phyloP scores from a whole-genome alignment of 768 basidiomycete species.

The Naganishia onofrii region DNA sequence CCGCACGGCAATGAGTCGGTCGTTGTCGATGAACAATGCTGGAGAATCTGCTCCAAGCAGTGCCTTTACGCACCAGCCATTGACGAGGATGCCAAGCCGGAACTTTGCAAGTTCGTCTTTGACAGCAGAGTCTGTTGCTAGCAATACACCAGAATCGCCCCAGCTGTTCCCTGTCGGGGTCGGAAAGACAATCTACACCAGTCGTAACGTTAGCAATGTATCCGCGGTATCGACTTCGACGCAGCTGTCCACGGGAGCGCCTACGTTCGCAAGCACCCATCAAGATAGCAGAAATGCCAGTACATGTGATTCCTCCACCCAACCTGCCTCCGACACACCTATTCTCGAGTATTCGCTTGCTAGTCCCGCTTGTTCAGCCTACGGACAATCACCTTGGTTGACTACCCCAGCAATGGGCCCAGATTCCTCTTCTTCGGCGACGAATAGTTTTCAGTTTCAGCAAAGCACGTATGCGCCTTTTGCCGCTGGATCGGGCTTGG shows the following conservation, averaged over 20 bases:
- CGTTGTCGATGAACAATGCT: conserved; percentile 18
- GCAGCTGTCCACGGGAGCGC: neutral
- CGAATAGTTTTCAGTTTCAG: conserved; percentile 3
- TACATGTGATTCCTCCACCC: neutral
- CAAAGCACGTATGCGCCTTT: neutral
- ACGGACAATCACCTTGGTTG: conserved; percentile 22
- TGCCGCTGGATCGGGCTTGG: conserved; percentile 1
- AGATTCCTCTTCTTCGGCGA: neutral
- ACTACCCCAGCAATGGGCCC: conserved; percentile 5
- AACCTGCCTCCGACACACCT: conserved; percentile 4
- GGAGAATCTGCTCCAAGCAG: conserved; percentile 5
- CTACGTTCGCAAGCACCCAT: neutral
- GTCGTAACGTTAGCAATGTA: neutral
- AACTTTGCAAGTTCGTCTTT: conserved; percentile 8
- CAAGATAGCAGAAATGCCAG: conserved; percentile 5
- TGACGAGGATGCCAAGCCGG: conserved; percentile 10
- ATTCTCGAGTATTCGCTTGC: conserved; percentile 17
- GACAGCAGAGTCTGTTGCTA: neutral
- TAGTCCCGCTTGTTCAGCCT: conserved; percentile 22
- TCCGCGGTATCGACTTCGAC: neutral
- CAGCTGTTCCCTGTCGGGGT: conserved; percentile 21
- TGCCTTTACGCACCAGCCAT: conserved; percentile 22
- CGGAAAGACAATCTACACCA: conserved; percentile 2
- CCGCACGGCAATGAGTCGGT: conserved; percentile 16
- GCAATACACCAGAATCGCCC: neutral